Evolutionary conservation across 441 rosid genomes (phyloP), one percentile per base, ranked within the genome.

Genomic region (Adansonia grandidieri): DNA sequence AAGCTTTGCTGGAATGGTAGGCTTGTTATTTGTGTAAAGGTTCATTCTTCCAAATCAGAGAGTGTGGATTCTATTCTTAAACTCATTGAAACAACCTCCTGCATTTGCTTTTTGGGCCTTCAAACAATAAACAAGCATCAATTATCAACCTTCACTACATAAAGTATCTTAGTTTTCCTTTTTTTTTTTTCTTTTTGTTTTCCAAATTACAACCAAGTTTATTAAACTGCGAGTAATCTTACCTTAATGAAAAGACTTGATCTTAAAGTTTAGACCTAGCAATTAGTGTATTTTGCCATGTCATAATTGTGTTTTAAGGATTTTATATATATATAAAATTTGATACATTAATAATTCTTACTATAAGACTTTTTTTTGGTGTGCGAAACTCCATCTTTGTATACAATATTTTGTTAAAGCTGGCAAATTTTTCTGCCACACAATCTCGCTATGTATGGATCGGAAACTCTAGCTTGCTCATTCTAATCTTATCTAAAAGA

Each of bases 1-100:
- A 77, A 96, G 99, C 88, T 96, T 96, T 84, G 75, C 87, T 48
- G 98, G 98, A 88, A 96, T 96, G 98, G 99, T 94, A 88, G 24
- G 77, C 53, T 60, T 74, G 10, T 20, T 6, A 10, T 6, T 44
- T 58, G 9, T 28, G 14, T 42, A 57, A 61, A 15, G 32, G 5
- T 13, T 73, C 67, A 58, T 73, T 14, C 60, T 73, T 73, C 65
- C 67, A 73, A n/a, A 17, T 37, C 17, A 11, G 10, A 37, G 50
- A 50, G 60, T 47, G 37, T 42, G 75, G 56, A 58, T 57, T 73
- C 19, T 14, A 42, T 42, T 57, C 14, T 73, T 13, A 40, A 74
- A 20, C 9, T 45, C 73, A 74, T 54, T 65, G 51, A 69, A 53
- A 51, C 56, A 58, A 51, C 28, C 9, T 73, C 63, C 37, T 45